These are phyloP conservation scores for Fraxinus dipetala DNA, from an alignment of 305 asterid genomes.

Conservation along the genomic window DNA sequence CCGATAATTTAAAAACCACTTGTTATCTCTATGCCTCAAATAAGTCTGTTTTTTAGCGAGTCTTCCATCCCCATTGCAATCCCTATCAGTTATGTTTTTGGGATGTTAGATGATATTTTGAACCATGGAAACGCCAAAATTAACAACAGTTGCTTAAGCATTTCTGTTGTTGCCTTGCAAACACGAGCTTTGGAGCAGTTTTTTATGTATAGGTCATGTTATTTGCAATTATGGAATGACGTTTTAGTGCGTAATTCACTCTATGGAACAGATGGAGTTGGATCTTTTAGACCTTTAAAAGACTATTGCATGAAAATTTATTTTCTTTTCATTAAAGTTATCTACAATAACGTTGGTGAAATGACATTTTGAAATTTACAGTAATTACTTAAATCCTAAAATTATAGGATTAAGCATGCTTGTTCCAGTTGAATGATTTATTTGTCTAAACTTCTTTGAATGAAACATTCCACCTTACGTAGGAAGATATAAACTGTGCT, in stretches of 20 bases:
- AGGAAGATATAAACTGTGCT: background rate
- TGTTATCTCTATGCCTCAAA: background rate
- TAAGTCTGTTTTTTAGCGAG: background rate
- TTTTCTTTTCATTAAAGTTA: background rate
- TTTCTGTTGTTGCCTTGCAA: background rate
- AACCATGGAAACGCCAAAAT: background rate
- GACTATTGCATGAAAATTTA: background rate
- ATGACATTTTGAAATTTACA: background rate
- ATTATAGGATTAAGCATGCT: background rate
- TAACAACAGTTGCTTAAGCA: background rate
- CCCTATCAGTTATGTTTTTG: background rate
- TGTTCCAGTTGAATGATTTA: background rate
- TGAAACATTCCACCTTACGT: background rate
- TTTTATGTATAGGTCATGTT: background rate
- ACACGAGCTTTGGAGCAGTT: background rate
- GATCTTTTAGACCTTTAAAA: constrained; percentile 6
- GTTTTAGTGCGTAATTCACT: background rate
- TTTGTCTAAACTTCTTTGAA: background rate
- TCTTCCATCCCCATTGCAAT: background rate
- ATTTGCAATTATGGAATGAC: background rate
- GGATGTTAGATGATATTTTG: background rate
- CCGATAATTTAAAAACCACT: background rate
- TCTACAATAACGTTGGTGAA: background rate
- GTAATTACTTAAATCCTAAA: background rate
- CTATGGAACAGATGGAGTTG: background rate